phyloP scores from a whole-genome alignment of 768 basidiomycete species.

The Trametes cubensis region DNA sequence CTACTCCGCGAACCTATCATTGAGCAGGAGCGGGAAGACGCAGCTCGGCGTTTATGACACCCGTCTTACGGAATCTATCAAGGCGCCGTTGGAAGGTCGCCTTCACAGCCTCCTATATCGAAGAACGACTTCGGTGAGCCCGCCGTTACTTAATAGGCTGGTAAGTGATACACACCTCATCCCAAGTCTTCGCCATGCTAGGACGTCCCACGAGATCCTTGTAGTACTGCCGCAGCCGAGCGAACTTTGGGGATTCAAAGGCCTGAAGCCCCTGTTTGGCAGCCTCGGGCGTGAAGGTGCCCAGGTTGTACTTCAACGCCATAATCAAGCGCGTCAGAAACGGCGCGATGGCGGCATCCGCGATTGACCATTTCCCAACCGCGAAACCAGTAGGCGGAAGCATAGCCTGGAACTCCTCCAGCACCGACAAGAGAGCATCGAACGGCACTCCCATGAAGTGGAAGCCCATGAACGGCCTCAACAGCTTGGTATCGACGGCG shows the following conservation, averaged over 20 bases:
- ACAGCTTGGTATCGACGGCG: constrained; percentile 47
- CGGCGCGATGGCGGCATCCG: constrained; percentile 61
- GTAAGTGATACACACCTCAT: background rate
- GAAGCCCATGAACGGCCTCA: constrained; percentile 41
- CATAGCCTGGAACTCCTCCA: constrained; percentile 52
- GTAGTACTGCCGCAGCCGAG: constrained; percentile 50
- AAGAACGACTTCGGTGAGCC: too few relatives aligned
- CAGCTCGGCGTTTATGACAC: background rate
- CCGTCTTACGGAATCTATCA: constrained; percentile 1
- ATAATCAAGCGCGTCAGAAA: constrained; percentile 57
- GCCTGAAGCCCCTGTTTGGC: constrained; percentile 46
- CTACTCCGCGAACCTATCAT: background rate
- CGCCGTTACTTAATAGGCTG: background rate
- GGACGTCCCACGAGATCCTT: constrained; percentile 30
- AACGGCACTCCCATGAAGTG: constrained; percentile 40
- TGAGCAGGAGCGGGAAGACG: background rate
- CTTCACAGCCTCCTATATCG: background rate
- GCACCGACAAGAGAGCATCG: constrained; percentile 43
- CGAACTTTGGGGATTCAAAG: constrained; percentile 50
- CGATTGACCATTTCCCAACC: constrained; percentile 53
- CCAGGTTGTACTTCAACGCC: constrained; percentile 51
- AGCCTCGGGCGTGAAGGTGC: constrained; percentile 49
- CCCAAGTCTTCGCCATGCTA: constrained; percentile 2
- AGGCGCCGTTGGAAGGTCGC: background rate
- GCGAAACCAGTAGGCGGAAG: constrained; percentile 52